phyloP scores from a whole-genome alignment of 2,329 filamentous ascomycete genomes.

The Oidium heveae region DNA sequence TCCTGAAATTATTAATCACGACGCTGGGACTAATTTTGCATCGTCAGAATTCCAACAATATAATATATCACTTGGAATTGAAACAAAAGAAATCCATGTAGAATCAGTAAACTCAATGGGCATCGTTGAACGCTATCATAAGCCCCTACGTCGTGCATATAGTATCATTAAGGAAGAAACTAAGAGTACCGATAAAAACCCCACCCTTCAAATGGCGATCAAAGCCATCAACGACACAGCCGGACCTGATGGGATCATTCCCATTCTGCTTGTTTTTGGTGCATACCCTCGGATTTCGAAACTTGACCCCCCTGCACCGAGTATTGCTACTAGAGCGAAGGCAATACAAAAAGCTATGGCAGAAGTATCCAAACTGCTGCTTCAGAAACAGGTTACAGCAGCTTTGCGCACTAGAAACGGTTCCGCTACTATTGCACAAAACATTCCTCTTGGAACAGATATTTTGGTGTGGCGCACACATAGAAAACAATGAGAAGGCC shows the following conservation, averaged over 20 bases:
- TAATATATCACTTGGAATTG: background rate
- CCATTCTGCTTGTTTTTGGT: background rate
- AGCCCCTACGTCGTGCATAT: background rate
- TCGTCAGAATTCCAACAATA: conserved; percentile 1
- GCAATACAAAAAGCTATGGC: conserved; percentile 3
- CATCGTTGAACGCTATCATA: conserved; percentile 1
- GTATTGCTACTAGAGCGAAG: background rate
- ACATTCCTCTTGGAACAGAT: background rate
- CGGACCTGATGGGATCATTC: background rate
- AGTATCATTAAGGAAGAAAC: too few relatives aligned
- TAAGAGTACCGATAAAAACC: background rate
- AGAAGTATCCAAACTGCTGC: conserved; percentile 2
- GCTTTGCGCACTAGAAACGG: conserved; percentile 1
- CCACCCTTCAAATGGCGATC: background rate
- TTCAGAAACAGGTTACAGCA: conserved; percentile 1
- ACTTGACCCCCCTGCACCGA: background rate
- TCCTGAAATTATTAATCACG: too few relatives aligned
- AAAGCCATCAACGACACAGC: conserved; percentile 1
- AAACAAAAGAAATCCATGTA: background rate
- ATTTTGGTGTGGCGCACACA: conserved; percentile 2
- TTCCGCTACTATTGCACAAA: background rate
- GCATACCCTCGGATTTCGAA: background rate
- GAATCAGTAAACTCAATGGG: conserved; percentile 1
- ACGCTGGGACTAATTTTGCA: too few relatives aligned
- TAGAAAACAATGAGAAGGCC: background rate